These are phyloP conservation scores for Schizothecium vesticola DNA, from an alignment of 495 filamentous ascomycete species.

Conservation along the genomic window DNA sequence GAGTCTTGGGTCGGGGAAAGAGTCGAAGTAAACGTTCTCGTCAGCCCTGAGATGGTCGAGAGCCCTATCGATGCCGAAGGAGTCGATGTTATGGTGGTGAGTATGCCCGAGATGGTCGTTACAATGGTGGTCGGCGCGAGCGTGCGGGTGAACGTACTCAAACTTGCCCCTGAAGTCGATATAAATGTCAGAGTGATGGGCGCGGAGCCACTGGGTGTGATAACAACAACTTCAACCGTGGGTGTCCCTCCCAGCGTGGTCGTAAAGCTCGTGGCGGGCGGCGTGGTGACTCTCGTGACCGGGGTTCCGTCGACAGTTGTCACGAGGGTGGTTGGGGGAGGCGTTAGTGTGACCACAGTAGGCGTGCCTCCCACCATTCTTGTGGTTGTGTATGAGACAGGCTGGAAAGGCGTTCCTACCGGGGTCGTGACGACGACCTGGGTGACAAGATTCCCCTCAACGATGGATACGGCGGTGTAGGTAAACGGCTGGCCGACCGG, in stretches of 20 bases:
- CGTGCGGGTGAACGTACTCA: slow-evolving; percentile 26
- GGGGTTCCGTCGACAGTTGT: slow-evolving; percentile 25
- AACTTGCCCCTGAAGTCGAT: slow-evolving; percentile 20
- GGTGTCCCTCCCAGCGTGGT: slow-evolving; percentile 24
- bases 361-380: slow-evolving; percentile 25
- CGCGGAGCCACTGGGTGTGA: slow-evolving; percentile 23
- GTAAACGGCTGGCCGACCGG: slow-evolving; percentile 16
- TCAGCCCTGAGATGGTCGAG: slow-evolving; percentile 19
- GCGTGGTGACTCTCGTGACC: slow-evolving; percentile 22
- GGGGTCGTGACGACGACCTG: slow-evolving; percentile 20
- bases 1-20: slow-evolving; percentile 4
- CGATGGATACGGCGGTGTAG: slow-evolving; percentile 13
- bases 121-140: slow-evolving; percentile 21
- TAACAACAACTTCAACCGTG: slow-evolving; percentile 21
- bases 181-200: slow-evolving; percentile 27
- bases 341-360: slow-evolving; percentile 20
- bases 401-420: slow-evolving; percentile 13
- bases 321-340: slow-evolving; percentile 21
- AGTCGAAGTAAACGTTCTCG: slow-evolving; percentile 23
- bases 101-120: slow-evolving; percentile 26
- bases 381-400: slow-evolving; percentile 20
- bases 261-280: slow-evolving; percentile 25
- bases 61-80: slow-evolving; percentile 17
- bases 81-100: slow-evolving; percentile 28
- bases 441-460: slow-evolving; percentile 18